Evolutionary conservation across 2,329 filamentous ascomycete species (phyloP), one percentile per base, ranked within the genome.

Genomic region (Elsinoe fawcettii): DNA sequence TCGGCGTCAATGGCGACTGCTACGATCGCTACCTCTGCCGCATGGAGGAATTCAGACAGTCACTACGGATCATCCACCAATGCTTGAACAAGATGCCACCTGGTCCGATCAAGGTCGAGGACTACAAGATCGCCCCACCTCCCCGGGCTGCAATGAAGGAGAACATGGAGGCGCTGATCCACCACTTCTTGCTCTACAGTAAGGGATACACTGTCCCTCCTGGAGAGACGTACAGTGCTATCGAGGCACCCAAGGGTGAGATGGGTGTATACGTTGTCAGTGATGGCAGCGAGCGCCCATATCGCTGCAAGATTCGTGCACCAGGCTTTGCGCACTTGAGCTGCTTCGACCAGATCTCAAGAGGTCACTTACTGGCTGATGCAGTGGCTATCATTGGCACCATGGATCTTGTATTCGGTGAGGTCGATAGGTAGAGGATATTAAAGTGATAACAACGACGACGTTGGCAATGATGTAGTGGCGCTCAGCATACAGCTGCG

Each of bases 111-210:
- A 88, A 92, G 65, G 90, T 96, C 41, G 93, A 99, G 76, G 93
- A 99, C 75, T 99, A 97, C 84, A 99, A 99, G 83, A 83, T 99
- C 68, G 87, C 89, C 2, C 93, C 93, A 20, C 93, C 93, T 61
- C 95, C 93, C n/a, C 86, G 93, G 69, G 81, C 89, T 44, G 93
- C 93, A 69, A 99, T 99, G 93, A 99, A 99, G 83, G 93, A 99
- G 83, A 99, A 99, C 80, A 99, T 99, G 95, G 93, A 99, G 78
- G 91, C 93, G 37, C 83, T 99, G 43, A 99, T 99, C 71, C 93
- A 99, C 78, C 93, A 99, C 80, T 99, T 99, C 82, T 77, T 99
- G 64, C 85, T 99, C 56, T 99, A 92, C 80, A 97, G 91, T 73
- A 99, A 99, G 82, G 93, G 93, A 59, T 99, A 99, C 75, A 83